Conservation (phyloP, 2,329 filamentous ascomycete species). For the Colletotrichum tropicicola region DNA sequence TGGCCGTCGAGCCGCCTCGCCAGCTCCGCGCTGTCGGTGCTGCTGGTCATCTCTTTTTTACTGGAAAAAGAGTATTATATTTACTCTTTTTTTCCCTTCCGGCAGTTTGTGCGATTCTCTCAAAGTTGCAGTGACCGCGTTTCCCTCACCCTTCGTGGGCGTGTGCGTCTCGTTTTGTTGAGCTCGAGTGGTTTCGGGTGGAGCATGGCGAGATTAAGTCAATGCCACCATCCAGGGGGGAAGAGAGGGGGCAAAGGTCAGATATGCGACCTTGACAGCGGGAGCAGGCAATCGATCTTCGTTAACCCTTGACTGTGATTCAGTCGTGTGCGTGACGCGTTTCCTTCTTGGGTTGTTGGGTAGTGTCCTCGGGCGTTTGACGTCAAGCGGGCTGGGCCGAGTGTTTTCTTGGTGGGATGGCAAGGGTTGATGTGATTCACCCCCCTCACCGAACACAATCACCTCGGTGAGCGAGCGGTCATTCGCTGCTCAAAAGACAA, state of each 20-base stretch:
- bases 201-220: slow-evolving; percentile 28
- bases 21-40: slow-evolving; percentile 15
- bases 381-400: background rate
- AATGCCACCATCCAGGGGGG: slow-evolving; percentile 15
- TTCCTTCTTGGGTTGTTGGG: background rate
- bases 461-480: no score
- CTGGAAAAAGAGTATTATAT: background rate
- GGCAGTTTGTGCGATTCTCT: background rate
- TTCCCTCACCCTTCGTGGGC: background rate
- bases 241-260: background rate
- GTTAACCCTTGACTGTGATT: background rate
- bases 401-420: no score
- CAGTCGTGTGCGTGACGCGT: background rate
- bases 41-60: background rate
- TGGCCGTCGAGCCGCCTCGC: slow-evolving; percentile 16
- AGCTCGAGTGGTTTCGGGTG: slow-evolving; percentile 5
- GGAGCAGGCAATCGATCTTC: background rate
- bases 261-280: slow-evolving; percentile 4
- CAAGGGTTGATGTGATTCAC: no score
- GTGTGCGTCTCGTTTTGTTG: slow-evolving; percentile 16
- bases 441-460: no score
- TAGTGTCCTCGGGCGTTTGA: no score
- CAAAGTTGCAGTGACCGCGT: background rate
- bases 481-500: no score
- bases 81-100: background rate